A percentile compares a stretch with the other conserved stretches of the same genome.
Evolutionary conservation across 1,284 basidiomycete genomes (phyloP).

Genomic region (Ceratobasidium sp.): DNA sequence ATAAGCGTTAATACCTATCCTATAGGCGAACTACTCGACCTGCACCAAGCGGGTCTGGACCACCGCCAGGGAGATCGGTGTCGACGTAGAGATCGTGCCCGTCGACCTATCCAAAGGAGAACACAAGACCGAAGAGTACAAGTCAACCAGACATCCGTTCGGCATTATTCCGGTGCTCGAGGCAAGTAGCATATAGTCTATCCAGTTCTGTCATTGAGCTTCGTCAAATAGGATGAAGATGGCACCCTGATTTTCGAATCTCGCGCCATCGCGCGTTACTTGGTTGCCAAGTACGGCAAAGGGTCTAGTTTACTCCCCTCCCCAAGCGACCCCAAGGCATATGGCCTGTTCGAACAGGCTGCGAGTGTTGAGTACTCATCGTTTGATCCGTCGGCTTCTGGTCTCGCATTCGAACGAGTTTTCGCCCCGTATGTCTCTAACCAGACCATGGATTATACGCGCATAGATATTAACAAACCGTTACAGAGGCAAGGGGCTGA

Average conservation of each 20-base stretch:
- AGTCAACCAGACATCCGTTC: constrained; percentile 38
- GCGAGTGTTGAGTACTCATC: constrained; percentile 47
- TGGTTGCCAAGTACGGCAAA: constrained; percentile 44
- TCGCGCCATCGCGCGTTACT: constrained; percentile 47
- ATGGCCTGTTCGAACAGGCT: constrained; percentile 48
- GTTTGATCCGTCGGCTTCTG: constrained; percentile 46
- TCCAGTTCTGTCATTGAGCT: background rate
- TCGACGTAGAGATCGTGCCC: constrained; percentile 57
- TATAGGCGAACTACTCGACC: constrained; percentile 49
- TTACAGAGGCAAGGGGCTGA: constrained; percentile 12
- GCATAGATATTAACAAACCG: background rate
- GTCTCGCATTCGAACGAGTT: constrained; percentile 28
- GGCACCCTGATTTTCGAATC: constrained; percentile 43
- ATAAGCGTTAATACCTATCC: background rate
- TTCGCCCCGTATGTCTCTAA: constrained; percentile 31
- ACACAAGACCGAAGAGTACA: constrained; percentile 43
- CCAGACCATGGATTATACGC: background rate
- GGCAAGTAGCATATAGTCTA: background rate
- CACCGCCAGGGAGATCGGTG: constrained; percentile 58
- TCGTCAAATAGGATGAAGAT: constrained; percentile 16
- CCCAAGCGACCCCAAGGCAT: constrained; percentile 42
- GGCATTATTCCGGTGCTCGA: constrained; percentile 39
- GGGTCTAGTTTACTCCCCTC: constrained; percentile 30
- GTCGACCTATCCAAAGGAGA: constrained; percentile 54
- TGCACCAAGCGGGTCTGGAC: constrained; percentile 57